Evolutionary conservation across 2,329 filamentous ascomycete species (phyloP).

Genomic region (Trichoderma sp.): DNA sequence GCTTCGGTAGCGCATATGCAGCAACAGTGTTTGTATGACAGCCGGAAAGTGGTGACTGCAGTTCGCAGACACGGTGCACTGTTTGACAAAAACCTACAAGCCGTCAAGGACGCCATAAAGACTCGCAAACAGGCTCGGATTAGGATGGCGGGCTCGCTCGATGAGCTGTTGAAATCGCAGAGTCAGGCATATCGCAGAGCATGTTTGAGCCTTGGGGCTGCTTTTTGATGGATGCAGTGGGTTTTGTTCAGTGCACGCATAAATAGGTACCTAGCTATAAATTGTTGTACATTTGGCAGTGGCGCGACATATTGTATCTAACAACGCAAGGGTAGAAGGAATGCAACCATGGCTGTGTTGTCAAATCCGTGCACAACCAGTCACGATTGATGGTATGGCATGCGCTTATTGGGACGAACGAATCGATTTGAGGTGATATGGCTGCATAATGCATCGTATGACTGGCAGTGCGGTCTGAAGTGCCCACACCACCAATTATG

Average conservation of each 20-base stretch:
- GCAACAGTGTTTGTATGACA: constrained; percentile 31
- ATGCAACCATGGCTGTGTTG: neutral
- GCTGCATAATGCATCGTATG: constrained; percentile 19
- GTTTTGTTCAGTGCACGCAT: no score
- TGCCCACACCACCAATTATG: constrained; percentile 5
- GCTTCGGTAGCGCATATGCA: constrained; percentile 31
- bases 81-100: constrained; percentile 27
- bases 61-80: constrained; percentile 28
- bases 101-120: constrained; percentile 25
- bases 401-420: neutral
- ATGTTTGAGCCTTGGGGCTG: constrained; percentile 29
- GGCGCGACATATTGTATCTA: neutral
- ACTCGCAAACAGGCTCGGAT: constrained; percentile 14
- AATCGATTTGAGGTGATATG: neutral
- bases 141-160: constrained; percentile 20
- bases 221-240: neutral
- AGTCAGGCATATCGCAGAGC: constrained; percentile 28
- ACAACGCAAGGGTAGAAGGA: neutral
- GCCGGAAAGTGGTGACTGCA: constrained; percentile 22
- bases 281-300: neutral
- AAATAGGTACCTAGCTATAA: no score
- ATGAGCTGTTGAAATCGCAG: constrained; percentile 26
- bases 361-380: neutral
- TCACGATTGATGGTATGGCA: neutral
- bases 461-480: neutral